phyloP scores from a whole-genome alignment of 2,329 filamentous ascomycete genomes.

The Phialophora chinensis region DNA sequence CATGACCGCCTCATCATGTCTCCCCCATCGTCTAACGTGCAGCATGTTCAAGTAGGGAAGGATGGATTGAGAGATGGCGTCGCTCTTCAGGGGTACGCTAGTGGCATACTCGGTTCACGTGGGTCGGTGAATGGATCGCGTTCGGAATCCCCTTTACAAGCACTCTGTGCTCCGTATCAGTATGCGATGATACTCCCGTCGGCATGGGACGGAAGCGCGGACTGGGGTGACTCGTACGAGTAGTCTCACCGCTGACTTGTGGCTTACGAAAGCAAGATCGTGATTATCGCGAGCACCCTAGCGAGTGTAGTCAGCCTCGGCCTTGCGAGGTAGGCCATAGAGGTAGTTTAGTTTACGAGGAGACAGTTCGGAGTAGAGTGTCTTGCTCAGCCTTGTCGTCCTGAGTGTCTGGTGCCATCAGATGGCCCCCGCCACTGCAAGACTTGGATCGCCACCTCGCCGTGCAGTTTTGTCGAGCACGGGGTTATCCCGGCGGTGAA shows the following conservation, averaged over 20 bases:
- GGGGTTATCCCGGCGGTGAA: not conserved
- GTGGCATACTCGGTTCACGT: too few species aligned
- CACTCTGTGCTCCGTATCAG: not conserved
- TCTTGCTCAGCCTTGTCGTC: conserved; percentile 1
- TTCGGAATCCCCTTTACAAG: too few species aligned
- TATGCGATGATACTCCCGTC: not conserved
- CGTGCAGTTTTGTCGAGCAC: not conserved
- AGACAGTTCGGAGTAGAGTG: not conserved
- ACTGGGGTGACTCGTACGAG: not conserved
- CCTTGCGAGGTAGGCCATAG: too few species aligned
- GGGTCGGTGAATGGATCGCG: too few species aligned
- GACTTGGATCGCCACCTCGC: not conserved
- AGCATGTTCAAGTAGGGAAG: too few species aligned
- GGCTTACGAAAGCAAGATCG: conserved; percentile 2
- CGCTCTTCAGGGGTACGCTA: too few species aligned
- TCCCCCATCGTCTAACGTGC: too few species aligned
- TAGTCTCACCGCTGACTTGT: not conserved
- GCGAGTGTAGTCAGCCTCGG: not conserved
- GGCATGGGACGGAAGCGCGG: not conserved
- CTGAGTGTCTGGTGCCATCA: not conserved
- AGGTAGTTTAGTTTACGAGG: not conserved
- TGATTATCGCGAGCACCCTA: not conserved
- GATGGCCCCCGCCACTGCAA: not conserved
- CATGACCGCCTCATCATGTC: not conserved
- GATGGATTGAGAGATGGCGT: too few species aligned